A percentile compares a stretch with the other conserved stretches of the same genome.
phyloP scores from a whole-genome alignment of 2,329 filamentous ascomycete species.

The Clarireedia homoeocarpa region DNA sequence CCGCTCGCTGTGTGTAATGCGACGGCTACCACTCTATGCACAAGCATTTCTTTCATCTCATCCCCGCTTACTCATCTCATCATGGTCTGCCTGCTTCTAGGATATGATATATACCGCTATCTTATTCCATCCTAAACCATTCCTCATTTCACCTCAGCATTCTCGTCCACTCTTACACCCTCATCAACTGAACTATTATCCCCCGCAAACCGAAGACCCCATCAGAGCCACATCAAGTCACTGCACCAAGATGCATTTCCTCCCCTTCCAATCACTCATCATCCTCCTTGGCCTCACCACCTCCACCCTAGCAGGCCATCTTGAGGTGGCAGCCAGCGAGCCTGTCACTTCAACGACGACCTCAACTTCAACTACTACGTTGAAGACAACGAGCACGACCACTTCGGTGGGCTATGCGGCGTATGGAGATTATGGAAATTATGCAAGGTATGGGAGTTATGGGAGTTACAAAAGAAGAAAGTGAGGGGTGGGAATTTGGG shows the following conservation, averaged over 20 bases:
- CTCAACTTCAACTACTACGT: background rate
- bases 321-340: background rate
- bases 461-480: constrained; percentile 5
- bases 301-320: background rate
- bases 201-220: background rate
- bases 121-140: background rate
- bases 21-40: background rate
- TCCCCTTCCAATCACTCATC: background rate
- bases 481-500: too few species aligned
- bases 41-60: background rate
- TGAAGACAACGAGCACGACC: background rate
- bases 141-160: background rate
- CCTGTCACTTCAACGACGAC: background rate
- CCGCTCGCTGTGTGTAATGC: background rate
- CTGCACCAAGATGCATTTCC: background rate
- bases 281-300: background rate
- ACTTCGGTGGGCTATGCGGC: background rate
- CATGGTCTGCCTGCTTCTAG: background rate
- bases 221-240: background rate
- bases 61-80: background rate
- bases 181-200: background rate
- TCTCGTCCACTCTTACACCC: background rate
- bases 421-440: constrained; percentile 5
- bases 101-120: background rate
- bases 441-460: constrained; percentile 7